phyloP scores from a whole-genome alignment of 1,284 basidiomycete genomes.

The Psilocybe mexicana region DNA sequence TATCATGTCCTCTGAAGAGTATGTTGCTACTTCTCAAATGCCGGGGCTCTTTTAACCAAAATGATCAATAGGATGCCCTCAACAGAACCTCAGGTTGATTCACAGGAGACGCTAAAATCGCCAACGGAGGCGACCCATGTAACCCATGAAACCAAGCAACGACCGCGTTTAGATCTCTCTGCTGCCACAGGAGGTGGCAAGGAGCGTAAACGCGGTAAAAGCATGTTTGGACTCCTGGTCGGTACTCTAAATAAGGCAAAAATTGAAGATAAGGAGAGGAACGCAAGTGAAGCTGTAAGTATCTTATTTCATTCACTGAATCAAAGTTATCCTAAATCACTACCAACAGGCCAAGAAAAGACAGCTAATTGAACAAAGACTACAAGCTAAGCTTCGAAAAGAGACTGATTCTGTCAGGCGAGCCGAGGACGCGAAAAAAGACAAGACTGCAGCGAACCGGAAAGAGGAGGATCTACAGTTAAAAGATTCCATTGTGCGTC shows the following conservation, averaged over 20 bases:
- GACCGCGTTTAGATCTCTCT: slow-evolving; percentile 69
- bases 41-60: background rate
- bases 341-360: slow-evolving; percentile 69
- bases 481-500: slow-evolving; percentile 73
- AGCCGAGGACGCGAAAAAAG: slow-evolving; percentile 80
- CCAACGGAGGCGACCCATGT: slow-evolving; percentile 37
- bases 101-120: slow-evolving; percentile 34
- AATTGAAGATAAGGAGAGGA: slow-evolving; percentile 77
- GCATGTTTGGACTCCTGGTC: slow-evolving; percentile 78
- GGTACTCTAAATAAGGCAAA: slow-evolving; percentile 82
- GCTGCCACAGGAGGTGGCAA: slow-evolving; percentile 37
- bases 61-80: slow-evolving; percentile 29
- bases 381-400: slow-evolving; percentile 77
- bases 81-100: slow-evolving; percentile 32
- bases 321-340: background rate
- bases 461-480: slow-evolving; percentile 80
- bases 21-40: slow-evolving; percentile 11
- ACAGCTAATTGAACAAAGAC: slow-evolving; percentile 74
- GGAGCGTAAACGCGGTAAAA: slow-evolving; percentile 79
- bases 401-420: slow-evolving; percentile 81
- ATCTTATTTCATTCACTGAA: background rate
- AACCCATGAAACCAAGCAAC: slow-evolving; percentile 47
- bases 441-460: slow-evolving; percentile 69
- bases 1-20: slow-evolving; percentile 49
- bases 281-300: slow-evolving; percentile 75